Base-by-base conservation (phyloP, 1,139 yeast species). In the Nakaseomyces uthaithaninus region DNA sequence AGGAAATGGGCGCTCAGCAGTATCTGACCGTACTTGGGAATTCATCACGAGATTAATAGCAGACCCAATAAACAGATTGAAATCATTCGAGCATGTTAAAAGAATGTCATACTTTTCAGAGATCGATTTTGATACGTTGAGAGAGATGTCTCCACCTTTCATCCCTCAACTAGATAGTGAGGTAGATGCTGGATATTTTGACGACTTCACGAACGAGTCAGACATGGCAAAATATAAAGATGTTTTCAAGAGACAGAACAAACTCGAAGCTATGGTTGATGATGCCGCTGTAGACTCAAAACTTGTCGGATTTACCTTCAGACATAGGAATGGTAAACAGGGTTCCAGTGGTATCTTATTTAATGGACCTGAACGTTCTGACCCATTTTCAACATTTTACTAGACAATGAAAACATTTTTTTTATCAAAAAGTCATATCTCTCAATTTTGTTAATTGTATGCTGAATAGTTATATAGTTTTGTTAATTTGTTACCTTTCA, bases 161-260 rank as follows among this genome's bases (percentile, higher is more conserved):
- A 84, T 93, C 22, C 99, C 99, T 1, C 95, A 93, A 57, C 71
- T 93, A 48, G 97, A 91, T 58, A 84, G 87, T 46, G 98, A 93
- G 57, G 93, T 89, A 48, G 99, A 93, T 65, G 97, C 97, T 1
- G 99, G 98, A 1, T 93, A 93, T 65, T 93, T 93, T 61, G 99
- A 93, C 64, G 98, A 93, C 61, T 93, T 93, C 60, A 87, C 85
- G 47, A 93, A 86, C 62, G 97, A 89, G 56, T 89, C 84, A 42
- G 95, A 93, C 62, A 89, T 93, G 97, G 89, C 91, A 52, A 89
- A 91, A 64, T 93, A 93, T 66, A 91, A 93, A 55, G 98, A 93
- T 57, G 98, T 93, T 15, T 81, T 87, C 70, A 89, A 86, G 50
- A 80, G 93, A 64, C 86, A 82, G 55, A 84, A 76, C 42, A 89